Base-by-base conservation (phyloP, 1,284 basidiomycete genomes). In the Fereydounia khargensis region DNA sequence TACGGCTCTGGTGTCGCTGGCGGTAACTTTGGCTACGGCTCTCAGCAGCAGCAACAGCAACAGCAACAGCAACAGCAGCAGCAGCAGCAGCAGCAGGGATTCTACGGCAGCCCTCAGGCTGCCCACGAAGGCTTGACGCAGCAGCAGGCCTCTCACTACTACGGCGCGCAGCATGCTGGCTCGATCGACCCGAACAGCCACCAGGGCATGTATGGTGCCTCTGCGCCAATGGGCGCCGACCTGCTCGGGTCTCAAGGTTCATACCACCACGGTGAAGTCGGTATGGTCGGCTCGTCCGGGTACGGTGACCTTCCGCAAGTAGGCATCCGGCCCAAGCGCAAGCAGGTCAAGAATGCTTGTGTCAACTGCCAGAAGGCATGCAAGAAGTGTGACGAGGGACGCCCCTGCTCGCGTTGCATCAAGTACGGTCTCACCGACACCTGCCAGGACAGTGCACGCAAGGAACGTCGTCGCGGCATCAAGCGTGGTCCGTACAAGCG, bases 401-500 rank as follows among this genome's bases (percentile, higher is more conserved):
- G 88, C 48, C 88, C 88, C 51, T 90, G 88, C 76, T 83, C 87
- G 58, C 85, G 88, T 59, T 90, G 88, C 67, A 84, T 88, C 76
- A 88, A 86, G 78, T 90, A 90, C 68, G 87, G 87, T 70, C 81
- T 86, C 57, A 80, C 82, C 35, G 86, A 88, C 73, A 85, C 85
- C 64, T 90, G 88, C 73, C 78, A 86, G 65, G 85, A 89, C 79
- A 87, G 86, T 36, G 82, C 85, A 77, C 82, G 88, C 65, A 90
- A 89, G 79, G 87, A 89, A 77, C 80, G 88, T 67, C 86, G 85
- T 78, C 88, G 87, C 73, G 88, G 88, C 60, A 82, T 88, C 70
- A 90, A 89, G 80, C 79, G 88, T 65, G 88, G 88, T 36, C 88
- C 88, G 76, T 90, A 90, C 85, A 90, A 88, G 86, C 88, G 89